Evolutionary conservation across 805 yeast genomes (phyloP), one percentile per base, ranked within the genome.

Genomic region (Teunomyces tritomae): DNA sequence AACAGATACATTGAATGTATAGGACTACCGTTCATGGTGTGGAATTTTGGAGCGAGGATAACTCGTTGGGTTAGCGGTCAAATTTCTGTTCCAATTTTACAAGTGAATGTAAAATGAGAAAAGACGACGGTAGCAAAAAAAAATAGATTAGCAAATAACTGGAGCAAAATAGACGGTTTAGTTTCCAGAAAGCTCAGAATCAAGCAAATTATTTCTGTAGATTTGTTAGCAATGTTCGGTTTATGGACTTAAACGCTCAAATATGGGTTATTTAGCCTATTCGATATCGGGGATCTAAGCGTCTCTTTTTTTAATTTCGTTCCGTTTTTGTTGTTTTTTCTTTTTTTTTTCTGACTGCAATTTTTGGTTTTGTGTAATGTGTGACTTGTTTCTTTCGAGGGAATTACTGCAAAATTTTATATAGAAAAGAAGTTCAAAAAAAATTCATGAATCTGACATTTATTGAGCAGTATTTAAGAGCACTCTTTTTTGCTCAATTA

Each of bases 21-120:
- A 13, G 46, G 49, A 17, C 42, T 40, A 20, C 49, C 46, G 41
- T 47, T 47, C 49, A 47, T 47, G 36, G n/a, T 36, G 45, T 24
- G n/a, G 10, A 9, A 11, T 36, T n/a, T 9, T 20, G 24, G 13
- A 8, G 40, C 13, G 40, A 20, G 10, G 40, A 36, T 20, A 36
- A 24, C 28, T 36, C 28, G 29, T 11, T 10, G 28, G 27, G 39
- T 30, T 45, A 39, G 29, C 48, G 48, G 48, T 43, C 41, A 39
- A 45, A 45, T 20, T 32, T 37, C 29, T 13, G 28, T 33, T 16
- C 20, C 16, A n/a, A 10, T 33, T 33, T 33, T 17, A 37, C n/a
- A 7, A 26, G 29, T 37, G 40, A 26, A 37, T 37, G 40, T 37
- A 37, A 36, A 37, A 37, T 37, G 40, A 37, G 40, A 37, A 26